Evolutionary conservation across 805 yeast genomes (phyloP), one percentile per base, ranked within the genome.

Genomic region (Babjeviella inositovora): DNA sequence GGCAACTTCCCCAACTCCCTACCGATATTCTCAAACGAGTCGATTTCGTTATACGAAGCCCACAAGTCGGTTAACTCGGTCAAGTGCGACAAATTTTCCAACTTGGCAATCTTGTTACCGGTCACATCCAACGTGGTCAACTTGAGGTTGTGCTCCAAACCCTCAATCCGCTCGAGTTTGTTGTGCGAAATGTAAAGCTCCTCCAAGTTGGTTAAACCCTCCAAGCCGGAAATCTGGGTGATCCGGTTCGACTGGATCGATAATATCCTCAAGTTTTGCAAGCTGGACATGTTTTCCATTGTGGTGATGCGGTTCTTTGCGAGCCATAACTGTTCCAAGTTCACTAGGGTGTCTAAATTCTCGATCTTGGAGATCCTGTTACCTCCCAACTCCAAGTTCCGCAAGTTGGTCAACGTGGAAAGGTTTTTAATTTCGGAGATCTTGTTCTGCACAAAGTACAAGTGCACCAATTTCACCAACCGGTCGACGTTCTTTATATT

Each of bases 101-200:
- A 47, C 23, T 62, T 59, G 4, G 58, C 34, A 18, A 90, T 58
- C 28, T 55, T 54, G 44, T 90, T 90, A 2, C 79, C 66, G 0
- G 96, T 75, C 11, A 90, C 61, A 42, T 90, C 99, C 28, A 90
- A 45, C 0, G 77, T 76, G 7, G 59, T 64, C 25, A 90, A 56
- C 23, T 79, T 75, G 10, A 33, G 32, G 39, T 80, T 70, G 13
- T 71, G 56, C 4, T 81, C 90, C 28, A 90, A 55, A 4, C 82
- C 82, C 48, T 81, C 93, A 26, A 90, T 60, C 32, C 61, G 65
- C 13, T 57, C 49, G 22, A 90, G 60, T 5, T 77, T 82, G 41
- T 90, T 90, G 46, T 84, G 85, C 5, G 95, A 73, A 8, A 90
- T 47, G 41, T 90, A 90, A 13, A 90, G 54, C 45, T 90, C 97